phyloP scores from a whole-genome alignment of 768 basidiomycete species.

The Coprinellus micaceus region DNA sequence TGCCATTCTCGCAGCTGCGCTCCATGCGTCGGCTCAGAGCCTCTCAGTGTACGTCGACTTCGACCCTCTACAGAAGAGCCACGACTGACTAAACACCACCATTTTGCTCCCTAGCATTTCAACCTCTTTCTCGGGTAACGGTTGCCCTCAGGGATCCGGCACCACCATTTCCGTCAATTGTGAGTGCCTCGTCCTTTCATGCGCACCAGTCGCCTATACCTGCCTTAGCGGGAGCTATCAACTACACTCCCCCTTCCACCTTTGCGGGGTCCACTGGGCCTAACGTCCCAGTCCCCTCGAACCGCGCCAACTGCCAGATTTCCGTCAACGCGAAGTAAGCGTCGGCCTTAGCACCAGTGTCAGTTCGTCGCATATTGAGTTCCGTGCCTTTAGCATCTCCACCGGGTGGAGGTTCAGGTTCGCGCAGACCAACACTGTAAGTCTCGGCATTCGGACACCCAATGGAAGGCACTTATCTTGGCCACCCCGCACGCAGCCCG shows the following conservation, averaged over 20 bases:
- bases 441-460: too few species aligned
- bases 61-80: background rate
- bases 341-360: background rate
- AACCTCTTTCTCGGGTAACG: background rate
- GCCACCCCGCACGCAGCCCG: background rate
- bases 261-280: background rate
- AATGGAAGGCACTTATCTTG: too few species aligned
- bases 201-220: background rate
- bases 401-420: conserved; percentile 1
- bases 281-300: background rate
- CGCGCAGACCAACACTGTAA: background rate
- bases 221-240: background rate
- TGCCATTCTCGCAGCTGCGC: background rate
- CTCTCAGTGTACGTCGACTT: background rate
- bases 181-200: background rate
- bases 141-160: background rate
- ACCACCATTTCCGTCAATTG: background rate
- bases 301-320: background rate
- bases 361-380: background rate
- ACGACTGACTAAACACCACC: background rate
- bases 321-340: background rate
- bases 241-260: conserved; percentile 2
- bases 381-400: background rate
- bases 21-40: conserved; percentile 1
- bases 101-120: background rate